phyloP scores from a whole-genome alignment of 1,284 basidiomycete genomes.

The Termitomyces sp. region DNA sequence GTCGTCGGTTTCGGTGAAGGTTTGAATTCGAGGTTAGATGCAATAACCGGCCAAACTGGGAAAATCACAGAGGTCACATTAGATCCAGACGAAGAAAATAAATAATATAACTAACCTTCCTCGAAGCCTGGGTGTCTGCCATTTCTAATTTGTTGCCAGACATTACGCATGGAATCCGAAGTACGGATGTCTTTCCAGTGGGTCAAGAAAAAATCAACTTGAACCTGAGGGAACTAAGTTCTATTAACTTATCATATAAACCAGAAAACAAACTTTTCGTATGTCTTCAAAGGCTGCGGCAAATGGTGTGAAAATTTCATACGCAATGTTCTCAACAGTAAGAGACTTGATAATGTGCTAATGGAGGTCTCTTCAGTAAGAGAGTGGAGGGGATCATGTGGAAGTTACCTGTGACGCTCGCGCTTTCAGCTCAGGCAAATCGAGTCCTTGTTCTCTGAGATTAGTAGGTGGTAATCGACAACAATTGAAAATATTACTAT shows the following conservation, averaged over 20 bases:
- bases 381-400: not conserved
- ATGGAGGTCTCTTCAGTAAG: slow-evolving; percentile 1
- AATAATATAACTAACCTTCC: slow-evolving; percentile 44
- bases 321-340: slow-evolving; percentile 76
- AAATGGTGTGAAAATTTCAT: slow-evolving; percentile 84
- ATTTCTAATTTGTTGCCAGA: slow-evolving; percentile 78
- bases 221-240: slow-evolving; percentile 43
- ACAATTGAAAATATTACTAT: slow-evolving; percentile 47
- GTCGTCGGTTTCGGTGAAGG: slow-evolving; percentile 23
- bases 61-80: not conserved
- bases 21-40: slow-evolving; percentile 60
- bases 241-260: not conserved
- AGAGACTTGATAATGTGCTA: slow-evolving; percentile 76
- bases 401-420: slow-evolving; percentile 56
- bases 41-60: slow-evolving; percentile 68
- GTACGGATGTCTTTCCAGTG: slow-evolving; percentile 81
- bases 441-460: slow-evolving; percentile 47
- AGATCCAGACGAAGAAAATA: not conserved
- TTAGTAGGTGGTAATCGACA: slow-evolving; percentile 1
- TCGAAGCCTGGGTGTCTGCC: slow-evolving; percentile 82
- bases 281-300: slow-evolving; percentile 78
- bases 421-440: slow-evolving; percentile 62
- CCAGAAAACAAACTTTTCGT: slow-evolving; percentile 50
- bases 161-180: slow-evolving; percentile 75
- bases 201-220: slow-evolving; percentile 73